Evolutionary conservation across 495 filamentous ascomycete species (phyloP).

Genomic region (Thozetella sp.): DNA sequence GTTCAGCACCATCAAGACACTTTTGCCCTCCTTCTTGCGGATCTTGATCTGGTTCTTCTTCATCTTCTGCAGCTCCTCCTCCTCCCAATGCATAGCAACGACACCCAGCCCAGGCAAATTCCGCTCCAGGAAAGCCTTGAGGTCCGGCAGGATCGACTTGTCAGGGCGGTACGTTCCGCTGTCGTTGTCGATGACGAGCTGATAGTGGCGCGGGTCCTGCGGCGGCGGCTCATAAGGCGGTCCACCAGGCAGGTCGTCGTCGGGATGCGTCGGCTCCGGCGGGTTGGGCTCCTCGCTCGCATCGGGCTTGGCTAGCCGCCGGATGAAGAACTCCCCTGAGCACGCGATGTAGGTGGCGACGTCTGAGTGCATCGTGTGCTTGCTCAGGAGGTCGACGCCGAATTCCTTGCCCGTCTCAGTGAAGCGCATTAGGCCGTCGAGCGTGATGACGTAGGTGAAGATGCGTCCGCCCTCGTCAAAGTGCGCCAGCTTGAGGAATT

Average conservation of each 20-base stretch:
- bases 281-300: conserved; percentile 13
- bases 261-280: conserved; percentile 21
- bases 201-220: conserved; percentile 68
- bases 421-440: conserved; percentile 84
- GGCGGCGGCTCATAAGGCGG: conserved; percentile 43
- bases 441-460: conserved; percentile 89
- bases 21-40: conserved; percentile 63
- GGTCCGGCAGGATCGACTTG: conserved; percentile 66
- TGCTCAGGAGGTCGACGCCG: conserved; percentile 86
- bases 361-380: conserved; percentile 95
- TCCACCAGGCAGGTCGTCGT: conserved; percentile 27
- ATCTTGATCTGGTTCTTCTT: conserved; percentile 46
- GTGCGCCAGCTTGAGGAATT: conserved; percentile 86
- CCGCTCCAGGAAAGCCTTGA: conserved; percentile 66
- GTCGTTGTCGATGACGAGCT: conserved; percentile 94
- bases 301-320: conserved; percentile 48
- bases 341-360: conserved; percentile 88
- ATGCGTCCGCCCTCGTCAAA: conserved; percentile 82
- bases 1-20: conserved; percentile 68
- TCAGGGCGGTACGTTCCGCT: conserved; percentile 91
- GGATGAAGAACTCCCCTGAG: conserved; percentile 90
- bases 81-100: conserved; percentile 71
- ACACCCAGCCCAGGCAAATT: conserved; percentile 78
- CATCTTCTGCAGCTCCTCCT: conserved; percentile 58
- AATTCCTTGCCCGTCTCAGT: conserved; percentile 96